A percentile compares a stretch with the other conserved stretches of the same genome.
These are phyloP conservation scores for Bonia amplexicaulis DNA, from an alignment of 176 grass and related monocot species.

Conservation along the genomic window DNA sequence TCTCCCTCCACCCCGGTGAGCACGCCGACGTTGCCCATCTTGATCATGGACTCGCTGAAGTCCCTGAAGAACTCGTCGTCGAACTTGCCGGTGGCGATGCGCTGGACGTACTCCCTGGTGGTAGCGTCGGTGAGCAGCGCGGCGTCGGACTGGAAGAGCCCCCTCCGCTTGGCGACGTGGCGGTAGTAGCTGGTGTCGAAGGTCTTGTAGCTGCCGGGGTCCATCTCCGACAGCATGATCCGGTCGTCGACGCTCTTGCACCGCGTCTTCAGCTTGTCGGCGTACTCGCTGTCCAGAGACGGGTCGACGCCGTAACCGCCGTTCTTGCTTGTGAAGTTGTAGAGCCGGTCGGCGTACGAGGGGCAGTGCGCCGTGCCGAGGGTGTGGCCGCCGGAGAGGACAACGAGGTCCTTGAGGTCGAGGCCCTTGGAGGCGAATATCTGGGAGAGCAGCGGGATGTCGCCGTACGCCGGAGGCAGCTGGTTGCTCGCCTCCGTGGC, in stretches of 20 bases:
- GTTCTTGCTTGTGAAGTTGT: conserved; percentile 49
- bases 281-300: conserved; percentile 51
- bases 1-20: conserved; percentile 52
- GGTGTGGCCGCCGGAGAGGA: conserved; percentile 51
- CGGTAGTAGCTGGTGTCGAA: conserved; percentile 76
- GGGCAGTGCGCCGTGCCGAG: conserved; percentile 59
- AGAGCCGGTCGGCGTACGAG: conserved; percentile 39
- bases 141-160: conserved; percentile 64
- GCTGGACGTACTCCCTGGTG: conserved; percentile 57
- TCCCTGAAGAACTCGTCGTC: conserved; percentile 52
- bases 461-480: not conserved
- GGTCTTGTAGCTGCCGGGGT: conserved; percentile 64
- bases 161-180: conserved; percentile 38
- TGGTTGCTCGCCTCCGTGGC: not conserved
- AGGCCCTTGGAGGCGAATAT: conserved; percentile 33
- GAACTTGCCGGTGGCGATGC: conserved; percentile 29
- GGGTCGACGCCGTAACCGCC: conserved; percentile 39
- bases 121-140: conserved; percentile 40
- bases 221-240: conserved; percentile 63
- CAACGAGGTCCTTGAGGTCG: conserved; percentile 31
- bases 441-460: not conserved
- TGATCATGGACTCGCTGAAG: conserved; percentile 57
- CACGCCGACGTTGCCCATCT: conserved; percentile 59
- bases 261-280: conserved; percentile 28
- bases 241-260: conserved; percentile 44